A percentile compares a stretch with the other conserved stretches of the same genome.
These are phyloP conservation scores for Huntiella savannae DNA, from an alignment of 2,329 filamentous ascomycete species.

Conservation along the genomic window DNA sequence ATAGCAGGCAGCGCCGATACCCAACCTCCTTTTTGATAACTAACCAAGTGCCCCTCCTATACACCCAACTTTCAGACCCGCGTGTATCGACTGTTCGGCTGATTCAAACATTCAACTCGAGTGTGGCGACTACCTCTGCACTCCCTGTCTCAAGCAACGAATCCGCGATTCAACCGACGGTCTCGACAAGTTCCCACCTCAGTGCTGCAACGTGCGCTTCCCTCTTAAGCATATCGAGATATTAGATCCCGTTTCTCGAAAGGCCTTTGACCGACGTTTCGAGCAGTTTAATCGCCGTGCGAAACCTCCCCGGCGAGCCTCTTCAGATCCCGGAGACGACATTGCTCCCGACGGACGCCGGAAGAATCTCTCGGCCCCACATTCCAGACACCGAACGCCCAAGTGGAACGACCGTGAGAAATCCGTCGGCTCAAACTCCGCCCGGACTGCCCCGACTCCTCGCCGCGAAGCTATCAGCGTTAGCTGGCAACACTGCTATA, in stretches of 20 bases:
- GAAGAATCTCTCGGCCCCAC: neutral
- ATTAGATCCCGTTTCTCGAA: constrained; percentile 58
- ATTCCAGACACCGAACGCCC: neutral
- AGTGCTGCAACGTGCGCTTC: constrained; percentile 57
- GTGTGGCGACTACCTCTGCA: constrained; percentile 69
- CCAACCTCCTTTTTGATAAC: no score
- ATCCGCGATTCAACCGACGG: constrained; percentile 63
- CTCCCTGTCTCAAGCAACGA: constrained; percentile 51
- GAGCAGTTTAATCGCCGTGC: constrained; percentile 39
- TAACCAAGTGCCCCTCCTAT: neutral
- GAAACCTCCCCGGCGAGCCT: constrained; percentile 2
- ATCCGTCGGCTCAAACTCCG: constrained; percentile 10
- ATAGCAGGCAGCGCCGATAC: no score
- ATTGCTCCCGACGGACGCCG: neutral
- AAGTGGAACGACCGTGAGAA: constrained; percentile 6
- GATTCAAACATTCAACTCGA: constrained; percentile 52
- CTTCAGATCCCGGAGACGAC: constrained; percentile 8
- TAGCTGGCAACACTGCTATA: constrained; percentile 59
- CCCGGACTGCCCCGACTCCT: constrained; percentile 9
- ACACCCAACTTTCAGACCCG: constrained; percentile 18
- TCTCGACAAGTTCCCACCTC: constrained; percentile 66
- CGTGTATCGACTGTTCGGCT: constrained; percentile 57
- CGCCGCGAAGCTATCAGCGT: constrained; percentile 33
- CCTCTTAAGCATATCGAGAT: constrained; percentile 60
- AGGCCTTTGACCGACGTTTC: constrained; percentile 53